phyloP scores from a whole-genome alignment of 352 stramenopile species.

The Phytopythium vexans region DNA sequence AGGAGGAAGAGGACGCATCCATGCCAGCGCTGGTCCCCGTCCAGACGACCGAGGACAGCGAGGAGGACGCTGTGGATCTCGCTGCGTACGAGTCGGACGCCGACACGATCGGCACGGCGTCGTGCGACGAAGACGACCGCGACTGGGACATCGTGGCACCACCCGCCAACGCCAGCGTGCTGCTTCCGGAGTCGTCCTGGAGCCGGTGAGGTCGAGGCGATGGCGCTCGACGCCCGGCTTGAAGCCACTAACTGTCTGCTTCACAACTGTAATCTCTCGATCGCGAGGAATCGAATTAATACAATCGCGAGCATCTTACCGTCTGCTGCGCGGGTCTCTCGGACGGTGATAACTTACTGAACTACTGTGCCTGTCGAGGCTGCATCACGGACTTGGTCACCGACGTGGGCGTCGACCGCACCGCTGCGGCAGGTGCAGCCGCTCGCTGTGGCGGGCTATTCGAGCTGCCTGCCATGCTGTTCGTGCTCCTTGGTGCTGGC shows the following conservation, averaged over 20 bases:
- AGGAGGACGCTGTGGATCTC: conserved; percentile 11
- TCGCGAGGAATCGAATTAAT: background rate
- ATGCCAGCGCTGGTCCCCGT: conserved; percentile 10
- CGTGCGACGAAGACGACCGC: conserved; percentile 50
- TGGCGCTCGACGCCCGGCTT: too few relatives aligned
- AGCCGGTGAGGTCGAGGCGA: background rate
- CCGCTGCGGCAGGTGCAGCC: background rate
- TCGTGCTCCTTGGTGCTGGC: conserved; percentile 28
- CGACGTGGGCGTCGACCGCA: conserved; percentile 16
- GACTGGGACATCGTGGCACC: conserved; percentile 48
- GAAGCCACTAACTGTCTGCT: too few relatives aligned
- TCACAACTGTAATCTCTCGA: too few relatives aligned
- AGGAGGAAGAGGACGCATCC: conserved; percentile 12
- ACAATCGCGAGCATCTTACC: background rate
- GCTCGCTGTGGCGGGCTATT: conserved; percentile 10
- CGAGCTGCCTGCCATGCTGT: conserved; percentile 17
- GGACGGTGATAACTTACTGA: background rate
- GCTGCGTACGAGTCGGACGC: conserved; percentile 51
- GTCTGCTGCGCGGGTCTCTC: too few relatives aligned
- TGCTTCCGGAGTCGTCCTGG: conserved; percentile 2
- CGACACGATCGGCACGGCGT: conserved; percentile 37
- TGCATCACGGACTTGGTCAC: conserved; percentile 12
- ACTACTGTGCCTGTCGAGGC: conserved; percentile 5
- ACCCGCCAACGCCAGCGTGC: background rate
- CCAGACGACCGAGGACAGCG: conserved; percentile 7